Conservation (phyloP, 129 eudicot genomes). For the Kitagawia praeruptora region DNA sequence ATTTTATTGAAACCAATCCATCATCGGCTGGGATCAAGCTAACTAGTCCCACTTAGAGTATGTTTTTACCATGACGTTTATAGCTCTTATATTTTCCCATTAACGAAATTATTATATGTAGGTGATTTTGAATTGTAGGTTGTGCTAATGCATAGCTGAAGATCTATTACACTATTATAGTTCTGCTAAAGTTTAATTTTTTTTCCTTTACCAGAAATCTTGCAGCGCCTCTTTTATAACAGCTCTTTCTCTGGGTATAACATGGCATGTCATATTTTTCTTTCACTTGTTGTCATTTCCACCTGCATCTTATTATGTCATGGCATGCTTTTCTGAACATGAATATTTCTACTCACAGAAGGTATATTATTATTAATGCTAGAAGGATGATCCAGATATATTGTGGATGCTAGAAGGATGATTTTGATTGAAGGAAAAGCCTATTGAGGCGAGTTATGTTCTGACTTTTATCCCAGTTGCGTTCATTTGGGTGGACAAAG, state of each 20-base stretch:
- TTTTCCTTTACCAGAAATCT: neutral
- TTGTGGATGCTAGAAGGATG: neutral
- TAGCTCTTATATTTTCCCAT: neutral
- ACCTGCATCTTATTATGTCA: neutral
- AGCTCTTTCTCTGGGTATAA: neutral
- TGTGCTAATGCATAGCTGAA: neutral
- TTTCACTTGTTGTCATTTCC: neutral
- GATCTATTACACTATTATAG: neutral
- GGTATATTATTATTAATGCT: neutral
- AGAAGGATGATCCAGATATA: neutral
- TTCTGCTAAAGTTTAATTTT: neutral
- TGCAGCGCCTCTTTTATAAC: neutral
- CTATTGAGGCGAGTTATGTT: neutral
- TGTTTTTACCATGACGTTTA: neutral
- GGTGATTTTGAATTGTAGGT: neutral
- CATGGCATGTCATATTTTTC: neutral
- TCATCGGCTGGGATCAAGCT: neutral
- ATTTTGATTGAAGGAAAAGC: neutral
- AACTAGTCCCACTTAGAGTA: neutral
- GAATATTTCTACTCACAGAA: neutral
- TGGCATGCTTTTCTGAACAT: neutral
- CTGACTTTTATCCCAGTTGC: neutral
- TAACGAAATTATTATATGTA: too few species aligned
- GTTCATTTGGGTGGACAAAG: neutral
- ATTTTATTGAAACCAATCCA: neutral